Base-by-base conservation (phyloP, 2,329 filamentous ascomycete species). In the Colletotrichum sp. region DNA sequence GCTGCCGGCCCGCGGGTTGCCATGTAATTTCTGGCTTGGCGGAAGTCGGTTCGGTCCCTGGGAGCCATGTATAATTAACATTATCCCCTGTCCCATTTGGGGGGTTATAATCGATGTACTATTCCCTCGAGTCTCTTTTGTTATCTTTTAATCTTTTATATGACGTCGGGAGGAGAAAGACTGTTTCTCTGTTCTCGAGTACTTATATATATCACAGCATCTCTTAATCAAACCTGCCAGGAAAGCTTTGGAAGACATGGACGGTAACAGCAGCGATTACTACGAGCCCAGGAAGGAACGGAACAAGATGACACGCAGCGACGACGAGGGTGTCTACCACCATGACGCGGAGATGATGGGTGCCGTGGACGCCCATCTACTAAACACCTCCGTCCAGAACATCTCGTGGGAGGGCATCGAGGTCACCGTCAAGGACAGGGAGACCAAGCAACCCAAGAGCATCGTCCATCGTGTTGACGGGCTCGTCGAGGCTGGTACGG, bases 351-450 rank as follows among this genome's bases (percentile, higher is more conserved):
- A 86, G 69, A 77, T 79, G 44, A 65, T 68, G 71, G 75, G 69
- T 34, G 80, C 81, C n/a, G 80, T 81, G 24, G 84, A 86, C 60
- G 87, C 88, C 62, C 89, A 93, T 78, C 85, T 94, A 26, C 85
- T 86, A 60, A 96, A 96, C 84, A 89, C 89, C 18, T 90, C 89
- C 1, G 91, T 96, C 55, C 86, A 88, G 32, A 91, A 85, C 79
- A 91, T 95, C 78, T 88, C 90, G 5, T 96, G 95, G 94, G 86
- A 88, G 63, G 87, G 89, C 70, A 86, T 96, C 67, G 92, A 89
- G 0, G 94, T 96, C 64, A 92, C 89, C 0, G 94, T 96, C 78
- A 94, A 95, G 80, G 94, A 96, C 83, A 88, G 91, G 7, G 87
- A 91, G 77, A 93, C 92, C 1, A 93, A 93, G 79, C 81, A 91